phyloP scores from a whole-genome alignment of 495 filamentous ascomycete species.

The Penicillium ucsense region DNA sequence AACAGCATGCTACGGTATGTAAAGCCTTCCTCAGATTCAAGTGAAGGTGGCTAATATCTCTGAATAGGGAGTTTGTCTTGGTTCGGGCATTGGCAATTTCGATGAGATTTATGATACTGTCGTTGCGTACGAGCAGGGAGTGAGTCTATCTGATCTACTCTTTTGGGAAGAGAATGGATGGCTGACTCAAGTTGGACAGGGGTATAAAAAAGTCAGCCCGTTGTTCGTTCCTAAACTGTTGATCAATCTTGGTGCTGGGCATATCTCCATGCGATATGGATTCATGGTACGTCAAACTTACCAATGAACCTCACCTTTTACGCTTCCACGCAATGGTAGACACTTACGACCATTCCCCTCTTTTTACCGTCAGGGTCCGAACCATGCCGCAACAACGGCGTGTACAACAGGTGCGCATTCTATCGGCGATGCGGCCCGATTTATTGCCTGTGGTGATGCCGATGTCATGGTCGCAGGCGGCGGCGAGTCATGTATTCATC shows the following conservation, averaged over 20 bases:
- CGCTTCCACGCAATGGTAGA: neutral
- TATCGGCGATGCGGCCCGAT: slow-evolving; percentile 82
- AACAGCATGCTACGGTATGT: slow-evolving; percentile 59
- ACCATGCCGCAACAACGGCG: slow-evolving; percentile 84
- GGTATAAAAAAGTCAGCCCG: slow-evolving; percentile 86
- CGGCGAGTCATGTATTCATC: slow-evolving; percentile 92
- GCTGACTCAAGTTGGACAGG: slow-evolving; percentile 33
- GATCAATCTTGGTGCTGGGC: slow-evolving; percentile 89
- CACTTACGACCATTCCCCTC: neutral
- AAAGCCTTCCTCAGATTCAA: neutral
- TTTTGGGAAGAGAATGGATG: neutral
- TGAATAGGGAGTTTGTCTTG: slow-evolving; percentile 69
- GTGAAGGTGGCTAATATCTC: neutral
- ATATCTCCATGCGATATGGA: slow-evolving; percentile 89
- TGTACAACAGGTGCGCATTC: slow-evolving; percentile 94
- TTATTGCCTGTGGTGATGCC: slow-evolving; percentile 84
- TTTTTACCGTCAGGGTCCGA: slow-evolving; percentile 54
- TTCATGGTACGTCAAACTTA: slow-evolving; percentile 46
- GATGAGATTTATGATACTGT: slow-evolving; percentile 81
- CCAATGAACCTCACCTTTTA: neutral
- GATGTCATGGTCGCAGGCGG: slow-evolving; percentile 93
- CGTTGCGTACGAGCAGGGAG: slow-evolving; percentile 62
- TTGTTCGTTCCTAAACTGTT: slow-evolving; percentile 86
- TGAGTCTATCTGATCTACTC: slow-evolving; percentile 26
- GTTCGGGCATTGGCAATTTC: slow-evolving; percentile 93